phyloP scores from a whole-genome alignment of 768 basidiomycete species.

The Lactifluus piperatus region DNA sequence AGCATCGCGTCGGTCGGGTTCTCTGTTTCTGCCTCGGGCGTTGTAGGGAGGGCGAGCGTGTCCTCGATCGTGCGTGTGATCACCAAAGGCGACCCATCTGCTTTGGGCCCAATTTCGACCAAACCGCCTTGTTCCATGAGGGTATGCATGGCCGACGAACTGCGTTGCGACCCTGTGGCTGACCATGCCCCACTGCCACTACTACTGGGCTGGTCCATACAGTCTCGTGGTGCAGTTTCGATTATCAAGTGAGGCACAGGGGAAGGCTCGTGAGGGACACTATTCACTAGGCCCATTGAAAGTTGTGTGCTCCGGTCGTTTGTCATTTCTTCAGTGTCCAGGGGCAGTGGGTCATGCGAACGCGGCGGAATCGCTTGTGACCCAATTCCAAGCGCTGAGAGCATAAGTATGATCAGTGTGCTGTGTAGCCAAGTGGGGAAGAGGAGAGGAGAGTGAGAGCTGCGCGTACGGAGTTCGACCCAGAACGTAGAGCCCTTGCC shows the following conservation, averaged over 20 bases:
- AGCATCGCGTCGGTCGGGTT: conserved; percentile 1
- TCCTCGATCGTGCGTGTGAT: conserved; percentile 37
- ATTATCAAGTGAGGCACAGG: neutral
- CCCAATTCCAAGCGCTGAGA: conserved; percentile 59
- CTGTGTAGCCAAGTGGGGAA: neutral
- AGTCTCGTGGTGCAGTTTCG: neutral
- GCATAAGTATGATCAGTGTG: neutral
- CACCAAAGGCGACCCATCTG: conserved; percentile 28
- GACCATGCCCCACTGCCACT: neutral
- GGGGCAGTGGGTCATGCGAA: conserved; percentile 22
- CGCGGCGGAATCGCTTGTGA: conserved; percentile 34
- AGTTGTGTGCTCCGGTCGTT: neutral
- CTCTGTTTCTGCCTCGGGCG: conserved; percentile 2
- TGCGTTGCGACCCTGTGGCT: conserved; percentile 8
- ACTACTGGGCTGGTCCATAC: neutral
- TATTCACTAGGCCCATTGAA: conserved; percentile 3
- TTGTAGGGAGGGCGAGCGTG: conserved; percentile 11
- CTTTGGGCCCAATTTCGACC: conserved; percentile 45
- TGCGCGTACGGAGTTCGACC: conserved; percentile 61
- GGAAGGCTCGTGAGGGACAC: neutral
- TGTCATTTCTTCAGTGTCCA: neutral
- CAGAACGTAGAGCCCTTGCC: conserved; percentile 80
- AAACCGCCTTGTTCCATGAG: conserved; percentile 62
- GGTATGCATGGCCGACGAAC: conserved; percentile 44
- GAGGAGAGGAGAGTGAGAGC: conserved; percentile 3